Conservation (phyloP, 73 alveolate species). For the Stentor roeselii region DNA sequence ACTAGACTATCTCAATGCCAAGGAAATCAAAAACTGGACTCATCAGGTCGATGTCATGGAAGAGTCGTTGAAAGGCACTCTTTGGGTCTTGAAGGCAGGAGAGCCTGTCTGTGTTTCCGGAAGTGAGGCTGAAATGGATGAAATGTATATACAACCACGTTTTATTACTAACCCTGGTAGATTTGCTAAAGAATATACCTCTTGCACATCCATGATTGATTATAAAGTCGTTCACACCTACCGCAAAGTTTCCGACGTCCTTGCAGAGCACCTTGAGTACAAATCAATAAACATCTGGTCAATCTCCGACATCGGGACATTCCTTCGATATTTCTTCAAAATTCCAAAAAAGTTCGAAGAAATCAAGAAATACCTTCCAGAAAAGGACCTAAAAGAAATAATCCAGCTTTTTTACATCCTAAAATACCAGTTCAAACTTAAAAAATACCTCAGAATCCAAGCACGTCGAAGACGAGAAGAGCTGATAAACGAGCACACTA, state of each 20-base stretch:
- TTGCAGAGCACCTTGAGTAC: background rate
- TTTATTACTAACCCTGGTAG: conserved; percentile 8
- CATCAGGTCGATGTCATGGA: background rate
- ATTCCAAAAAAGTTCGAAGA: conserved; percentile 18
- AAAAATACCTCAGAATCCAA: conserved; percentile 5
- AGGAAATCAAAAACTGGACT: background rate
- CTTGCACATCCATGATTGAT: background rate
- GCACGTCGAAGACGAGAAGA: conserved; percentile 17
- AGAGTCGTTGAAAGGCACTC: background rate
- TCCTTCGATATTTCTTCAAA: background rate
- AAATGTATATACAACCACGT: background rate
- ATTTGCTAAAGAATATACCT: background rate
- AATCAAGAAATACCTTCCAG: conserved; percentile 8
- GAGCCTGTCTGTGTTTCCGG: background rate
- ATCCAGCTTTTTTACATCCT: conserved; percentile 18
- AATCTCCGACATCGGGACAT: background rate
- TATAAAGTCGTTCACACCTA: background rate
- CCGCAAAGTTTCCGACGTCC: background rate
- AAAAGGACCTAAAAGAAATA: background rate
- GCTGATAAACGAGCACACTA: background rate
- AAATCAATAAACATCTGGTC: background rate
- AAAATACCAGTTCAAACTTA: conserved; percentile 1
- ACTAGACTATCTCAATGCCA: background rate
- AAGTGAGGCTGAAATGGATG: background rate
- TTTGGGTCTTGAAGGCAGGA: background rate